phyloP scores from a whole-genome alignment of 1,284 basidiomycete genomes.

The Ganoderma lucidum region DNA sequence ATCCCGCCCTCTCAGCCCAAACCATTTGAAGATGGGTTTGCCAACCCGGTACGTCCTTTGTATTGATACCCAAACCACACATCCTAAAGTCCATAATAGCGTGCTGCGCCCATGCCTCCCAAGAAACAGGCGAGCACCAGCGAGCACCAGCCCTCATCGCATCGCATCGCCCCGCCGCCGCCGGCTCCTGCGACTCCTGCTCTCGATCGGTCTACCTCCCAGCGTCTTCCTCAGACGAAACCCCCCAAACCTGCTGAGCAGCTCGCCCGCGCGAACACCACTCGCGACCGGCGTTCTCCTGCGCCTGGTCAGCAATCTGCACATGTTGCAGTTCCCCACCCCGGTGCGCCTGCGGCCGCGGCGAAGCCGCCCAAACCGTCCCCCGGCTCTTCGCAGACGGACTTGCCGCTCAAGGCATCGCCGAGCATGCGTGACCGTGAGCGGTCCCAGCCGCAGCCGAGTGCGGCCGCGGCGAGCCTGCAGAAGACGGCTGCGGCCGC shows the following conservation, averaged over 20 bases:
- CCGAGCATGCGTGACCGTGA: slow-evolving; percentile 31
- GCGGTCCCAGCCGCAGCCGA: slow-evolving; percentile 47
- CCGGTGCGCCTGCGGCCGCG: slow-evolving; percentile 27
- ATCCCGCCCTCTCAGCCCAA: slow-evolving; percentile 28
- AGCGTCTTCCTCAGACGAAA: slow-evolving; percentile 65
- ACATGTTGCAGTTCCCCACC: slow-evolving; percentile 28
- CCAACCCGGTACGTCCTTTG: slow-evolving; percentile 56
- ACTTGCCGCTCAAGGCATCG: slow-evolving; percentile 56
- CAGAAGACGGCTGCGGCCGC: slow-evolving; percentile 61
- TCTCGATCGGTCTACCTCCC: slow-evolving; percentile 81
- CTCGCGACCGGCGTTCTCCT: slow-evolving; percentile 57
- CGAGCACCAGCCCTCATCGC: slow-evolving; percentile 55
- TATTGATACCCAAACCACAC: background rate
- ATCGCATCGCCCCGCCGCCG: slow-evolving; percentile 74
- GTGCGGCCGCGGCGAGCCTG: slow-evolving; percentile 63
- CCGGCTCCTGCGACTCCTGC: slow-evolving; percentile 62
- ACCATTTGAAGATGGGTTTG: slow-evolving; percentile 53
- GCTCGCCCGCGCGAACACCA: slow-evolving; percentile 73
- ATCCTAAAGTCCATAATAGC: slow-evolving; percentile 42
- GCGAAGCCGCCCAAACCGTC: slow-evolving; percentile 53
- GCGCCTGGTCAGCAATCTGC: slow-evolving; percentile 39
- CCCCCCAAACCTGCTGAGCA: slow-evolving; percentile 56
- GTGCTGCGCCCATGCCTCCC: slow-evolving; percentile 59
- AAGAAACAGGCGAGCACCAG: slow-evolving; percentile 56
- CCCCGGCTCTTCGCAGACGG: slow-evolving; percentile 61